Evolutionary conservation across 805 yeast species (phyloP), one percentile per base, ranked within the genome.

Genomic region (Yamadazyma olivae): DNA sequence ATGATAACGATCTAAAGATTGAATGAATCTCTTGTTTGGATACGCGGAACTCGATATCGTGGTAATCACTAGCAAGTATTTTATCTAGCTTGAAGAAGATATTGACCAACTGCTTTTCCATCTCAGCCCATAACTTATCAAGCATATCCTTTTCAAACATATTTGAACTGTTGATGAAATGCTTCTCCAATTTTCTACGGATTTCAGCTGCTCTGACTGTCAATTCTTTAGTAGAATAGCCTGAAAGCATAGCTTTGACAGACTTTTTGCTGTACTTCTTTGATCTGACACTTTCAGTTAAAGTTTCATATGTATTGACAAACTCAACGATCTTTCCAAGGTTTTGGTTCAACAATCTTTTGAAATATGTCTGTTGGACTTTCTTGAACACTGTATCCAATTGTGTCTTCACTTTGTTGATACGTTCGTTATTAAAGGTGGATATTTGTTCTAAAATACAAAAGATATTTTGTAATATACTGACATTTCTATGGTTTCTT

Each of bases 291-390:
- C 71, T 70, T 17, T 59, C 68, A 3, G 66, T 54, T 9, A 79
- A 54, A 2, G 74, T 69, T 39, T 81, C 83, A 27, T 80, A 75
- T 23, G 81, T 85, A 27, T 71, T 70, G 2, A 88, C 74, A 51
- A 85, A 82, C 18, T 75, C 78, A 12, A 77, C 62, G 33, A 89
- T 49, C 49, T 82, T 83, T 0, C 93, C 91, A 49, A 88, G 68
- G 17, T 78, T 68, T 30, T 79, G 68, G 37, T 51, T 50, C 17
- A 64, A 42, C 12, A 60, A 45, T 44, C 52, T 55, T 33, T 55
- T 56, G 51, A 64, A 64, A 41, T 67, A 67, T 17, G 48, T 48
- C 3, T 45, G 48, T 45, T 61, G 56, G 7, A 55, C 52, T 32
- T 49, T 49, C 27, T 43, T 46, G 45, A 64, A 65, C 4, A 57